Conservation (phyloP, 2,329 filamentous ascomycete species). For the Scorias spongiosa region DNA sequence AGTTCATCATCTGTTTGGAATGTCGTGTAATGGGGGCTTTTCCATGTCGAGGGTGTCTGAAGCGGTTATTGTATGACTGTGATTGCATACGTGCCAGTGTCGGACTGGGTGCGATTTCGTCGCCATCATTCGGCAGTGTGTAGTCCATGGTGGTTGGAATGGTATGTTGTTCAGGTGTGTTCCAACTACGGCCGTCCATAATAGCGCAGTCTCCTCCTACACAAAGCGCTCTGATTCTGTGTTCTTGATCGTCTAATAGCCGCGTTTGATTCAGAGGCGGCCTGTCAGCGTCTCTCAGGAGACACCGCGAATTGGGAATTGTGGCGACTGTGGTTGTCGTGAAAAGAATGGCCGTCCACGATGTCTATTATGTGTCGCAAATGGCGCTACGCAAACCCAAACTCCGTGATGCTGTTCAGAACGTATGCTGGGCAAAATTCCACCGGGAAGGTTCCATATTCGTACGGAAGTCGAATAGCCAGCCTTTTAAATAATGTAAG, state of each 20-base stretch:
- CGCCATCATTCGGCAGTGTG: constrained; percentile 7
- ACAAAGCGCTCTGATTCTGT: too few species aligned
- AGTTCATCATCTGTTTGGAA: not conserved
- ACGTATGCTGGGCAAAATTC: too few species aligned
- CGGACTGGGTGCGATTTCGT: constrained; percentile 9
- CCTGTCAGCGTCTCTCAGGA: too few species aligned
- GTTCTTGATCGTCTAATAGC: too few species aligned
- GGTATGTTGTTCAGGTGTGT: constrained; percentile 6
- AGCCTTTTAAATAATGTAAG: too few species aligned
- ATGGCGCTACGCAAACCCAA: not conserved
- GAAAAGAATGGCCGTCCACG: not conserved
- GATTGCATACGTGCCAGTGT: constrained; percentile 17
- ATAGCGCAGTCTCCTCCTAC: not conserved
- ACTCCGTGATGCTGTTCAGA: not conserved
- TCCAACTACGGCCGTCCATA: constrained; percentile 7
- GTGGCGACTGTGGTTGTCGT: not conserved
- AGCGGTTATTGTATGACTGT: constrained; percentile 18
- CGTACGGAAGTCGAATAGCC: too few species aligned
- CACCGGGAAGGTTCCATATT: too few species aligned
- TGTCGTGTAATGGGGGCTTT: constrained; percentile 21
- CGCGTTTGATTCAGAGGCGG: too few species aligned
- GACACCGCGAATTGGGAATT: too few species aligned
- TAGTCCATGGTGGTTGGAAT: constrained; percentile 17
- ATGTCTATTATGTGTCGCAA: not conserved
- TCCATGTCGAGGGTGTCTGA: constrained; percentile 13